Evolutionary conservation across 345 rosid species (phyloP).

Genomic region (Lepidium africanum): DNA sequence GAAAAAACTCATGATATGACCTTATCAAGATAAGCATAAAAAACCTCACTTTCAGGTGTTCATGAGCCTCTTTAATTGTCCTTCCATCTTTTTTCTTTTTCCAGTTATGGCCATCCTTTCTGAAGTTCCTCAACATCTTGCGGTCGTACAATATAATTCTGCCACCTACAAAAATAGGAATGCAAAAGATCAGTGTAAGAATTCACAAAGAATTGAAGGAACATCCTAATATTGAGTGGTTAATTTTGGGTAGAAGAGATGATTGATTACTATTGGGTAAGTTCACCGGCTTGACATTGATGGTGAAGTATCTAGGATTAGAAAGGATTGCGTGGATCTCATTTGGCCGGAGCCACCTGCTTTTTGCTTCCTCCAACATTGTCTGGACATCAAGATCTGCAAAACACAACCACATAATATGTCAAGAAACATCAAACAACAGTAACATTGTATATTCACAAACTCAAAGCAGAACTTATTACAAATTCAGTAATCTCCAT

Average conservation of each 20-base stretch:
- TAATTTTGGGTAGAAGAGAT: neutral
- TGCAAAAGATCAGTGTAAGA: neutral
- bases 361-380: conserved; percentile 67
- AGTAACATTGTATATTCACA: neutral
- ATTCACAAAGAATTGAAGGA: neutral
- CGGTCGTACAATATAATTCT: conserved; percentile 71
- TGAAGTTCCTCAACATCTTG: conserved; percentile 93
- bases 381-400: conserved; percentile 70
- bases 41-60: conserved; percentile 77
- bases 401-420: neutral
- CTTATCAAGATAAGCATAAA: neutral
- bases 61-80: conserved; percentile 98
- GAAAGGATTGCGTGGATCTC: conserved; percentile 84
- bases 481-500: neutral
- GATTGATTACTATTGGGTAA: conserved; percentile 61
- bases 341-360: conserved; percentile 95
- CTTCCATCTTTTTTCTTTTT: conserved; percentile 98
- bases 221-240: neutral
- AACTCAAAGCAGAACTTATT: neutral
- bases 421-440: neutral
- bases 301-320: conserved; percentile 59
- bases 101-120: conserved; percentile 99
- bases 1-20: neutral
- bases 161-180: conserved; percentile 50
- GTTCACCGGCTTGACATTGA: conserved; percentile 75